Evolutionary conservation across 1,139 yeast species (phyloP).

Genomic region (Yamadazyma spencermartinsiae): DNA sequence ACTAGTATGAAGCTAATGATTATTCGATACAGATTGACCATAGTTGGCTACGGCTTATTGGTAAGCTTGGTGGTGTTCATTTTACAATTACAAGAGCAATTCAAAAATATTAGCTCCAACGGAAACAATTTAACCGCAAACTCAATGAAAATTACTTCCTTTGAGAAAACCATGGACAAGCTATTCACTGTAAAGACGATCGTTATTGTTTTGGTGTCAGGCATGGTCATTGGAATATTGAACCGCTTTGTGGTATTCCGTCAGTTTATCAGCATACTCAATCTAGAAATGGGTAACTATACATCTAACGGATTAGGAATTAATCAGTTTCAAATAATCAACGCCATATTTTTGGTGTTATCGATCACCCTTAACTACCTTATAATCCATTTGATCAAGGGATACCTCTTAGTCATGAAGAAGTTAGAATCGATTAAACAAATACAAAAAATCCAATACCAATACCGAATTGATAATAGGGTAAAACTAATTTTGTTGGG

Average conservation of each 20-base stretch:
- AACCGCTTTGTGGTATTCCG: constrained; percentile 39
- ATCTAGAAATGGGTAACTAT: constrained; percentile 15
- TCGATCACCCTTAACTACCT: constrained; percentile 11
- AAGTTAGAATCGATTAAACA: not conserved
- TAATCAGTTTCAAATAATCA: constrained; percentile 10
- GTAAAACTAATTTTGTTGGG: constrained; percentile 7
- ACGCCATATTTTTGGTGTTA: constrained; percentile 11
- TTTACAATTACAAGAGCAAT: constrained; percentile 33
- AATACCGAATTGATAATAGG: constrained; percentile 4
- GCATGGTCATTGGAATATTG: constrained; percentile 48
- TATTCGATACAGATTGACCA: constrained; percentile 61
- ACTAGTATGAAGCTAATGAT: constrained; percentile 54
- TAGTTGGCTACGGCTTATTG: constrained; percentile 58
- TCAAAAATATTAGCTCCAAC: not conserved
- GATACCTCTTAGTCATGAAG: not conserved
- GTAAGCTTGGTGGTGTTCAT: constrained; percentile 45
- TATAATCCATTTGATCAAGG: constrained; percentile 6
- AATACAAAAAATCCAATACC: not conserved
- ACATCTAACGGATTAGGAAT: constrained; percentile 8
- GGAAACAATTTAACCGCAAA: not conserved
- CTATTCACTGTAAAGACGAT: constrained; percentile 4
- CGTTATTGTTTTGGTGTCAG: constrained; percentile 17
- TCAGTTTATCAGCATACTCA: constrained; percentile 18
- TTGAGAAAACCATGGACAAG: constrained; percentile 9
- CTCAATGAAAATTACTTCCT: constrained; percentile 7